Evolutionary conservation across 2,329 filamentous ascomycete genomes (phyloP), one percentile per base, ranked within the genome.

Genomic region (Cyphellophora attinorum): DNA sequence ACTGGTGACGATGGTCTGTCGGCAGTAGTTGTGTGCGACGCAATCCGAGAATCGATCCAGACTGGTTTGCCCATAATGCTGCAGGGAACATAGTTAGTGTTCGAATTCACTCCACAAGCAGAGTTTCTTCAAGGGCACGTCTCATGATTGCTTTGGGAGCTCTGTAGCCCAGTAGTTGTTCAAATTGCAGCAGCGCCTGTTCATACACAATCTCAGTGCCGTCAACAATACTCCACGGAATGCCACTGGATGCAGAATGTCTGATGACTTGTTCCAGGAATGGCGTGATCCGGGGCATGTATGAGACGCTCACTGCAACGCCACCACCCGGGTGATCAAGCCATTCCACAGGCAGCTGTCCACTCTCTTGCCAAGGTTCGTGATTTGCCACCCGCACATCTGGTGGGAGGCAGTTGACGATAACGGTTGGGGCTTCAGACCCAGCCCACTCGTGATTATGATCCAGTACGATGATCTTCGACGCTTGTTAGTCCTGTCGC

Each of bases 171-270:
- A 82, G 86, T 52, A 88, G 85, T 2, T 88, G 58, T 56, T 89
- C 83, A 50, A 88, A 89, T 49, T 88, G 82, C 1, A 82, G 81
- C 56, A 83, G 83, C 0, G 79, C 83, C 51, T 88, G 82, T 53
- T 88, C 83, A 0, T 80, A 80, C 11, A 89, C 57, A 30, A 86
- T 67, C 47, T 88, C 81, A 10, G 88, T 61, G 0, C 82, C 82
- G 49, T 86, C 81, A 56, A 86, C 74, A 12, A 81, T 68, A 0
- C 85, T 77, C 81, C 81, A 88, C 5, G 56, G 58, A 19, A 51
- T 52, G 5, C 52, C 52, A 4, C 25, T 81, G 69, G 44, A 69
- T 62, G 36, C 74, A 61, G 13, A 74, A 64, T 53, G 74, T 58
- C 33, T 64, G 60, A 76, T 70, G 35, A 83, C 74, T 48, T 88